A percentile compares a stretch with the other conserved stretches of the same genome.
phyloP scores from a whole-genome alignment of 2,329 filamentous ascomycete genomes.

The Talaromyces verruculosus region DNA sequence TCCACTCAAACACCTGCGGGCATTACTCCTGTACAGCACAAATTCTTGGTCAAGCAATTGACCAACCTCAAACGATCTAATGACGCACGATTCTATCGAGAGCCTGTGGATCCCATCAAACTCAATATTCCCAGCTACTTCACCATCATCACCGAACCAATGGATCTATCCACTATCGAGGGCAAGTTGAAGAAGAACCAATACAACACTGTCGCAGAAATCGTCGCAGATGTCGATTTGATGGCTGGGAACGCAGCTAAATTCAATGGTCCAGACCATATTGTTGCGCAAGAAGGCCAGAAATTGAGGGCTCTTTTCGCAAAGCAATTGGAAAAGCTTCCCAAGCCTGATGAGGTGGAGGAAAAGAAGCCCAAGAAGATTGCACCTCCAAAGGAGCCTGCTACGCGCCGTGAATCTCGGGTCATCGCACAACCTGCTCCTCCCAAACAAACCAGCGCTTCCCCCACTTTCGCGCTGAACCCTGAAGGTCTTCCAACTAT shows the following conservation, averaged over 20 bases:
- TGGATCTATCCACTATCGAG: conserved; percentile 84
- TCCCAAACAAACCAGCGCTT: conserved; percentile 32
- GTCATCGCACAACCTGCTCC: conserved; percentile 45
- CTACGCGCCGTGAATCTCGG: conserved; percentile 51
- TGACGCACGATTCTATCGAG: conserved; percentile 70
- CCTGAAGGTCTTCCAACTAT: conserved; percentile 78
- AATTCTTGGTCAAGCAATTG: conserved; percentile 42
- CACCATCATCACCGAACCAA: conserved; percentile 70
- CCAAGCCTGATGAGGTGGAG: conserved; percentile 58
- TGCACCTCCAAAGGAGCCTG: conserved; percentile 42
- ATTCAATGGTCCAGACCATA: conserved; percentile 81
- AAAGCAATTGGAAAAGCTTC: conserved; percentile 61
- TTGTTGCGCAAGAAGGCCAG: conserved; percentile 67
- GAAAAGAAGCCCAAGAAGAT: conserved; percentile 59
- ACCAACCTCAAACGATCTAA: conserved; percentile 75
- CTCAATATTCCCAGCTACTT: conserved; percentile 75
- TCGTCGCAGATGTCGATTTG: conserved; percentile 71
- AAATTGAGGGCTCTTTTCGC: conserved; percentile 61
- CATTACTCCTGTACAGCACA: conserved; percentile 46
- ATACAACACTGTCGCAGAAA: conserved; percentile 69
- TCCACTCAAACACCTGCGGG: conserved; percentile 23
- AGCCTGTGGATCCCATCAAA: conserved; percentile 74
- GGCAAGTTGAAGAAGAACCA: conserved; percentile 68
- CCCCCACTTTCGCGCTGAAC: conserved; percentile 68
- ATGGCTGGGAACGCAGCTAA: conserved; percentile 74